These are phyloP conservation scores for Triticum aestivum DNA, from an alignment of 176 grass and related monocot genomes.

Conservation along the genomic window DNA sequence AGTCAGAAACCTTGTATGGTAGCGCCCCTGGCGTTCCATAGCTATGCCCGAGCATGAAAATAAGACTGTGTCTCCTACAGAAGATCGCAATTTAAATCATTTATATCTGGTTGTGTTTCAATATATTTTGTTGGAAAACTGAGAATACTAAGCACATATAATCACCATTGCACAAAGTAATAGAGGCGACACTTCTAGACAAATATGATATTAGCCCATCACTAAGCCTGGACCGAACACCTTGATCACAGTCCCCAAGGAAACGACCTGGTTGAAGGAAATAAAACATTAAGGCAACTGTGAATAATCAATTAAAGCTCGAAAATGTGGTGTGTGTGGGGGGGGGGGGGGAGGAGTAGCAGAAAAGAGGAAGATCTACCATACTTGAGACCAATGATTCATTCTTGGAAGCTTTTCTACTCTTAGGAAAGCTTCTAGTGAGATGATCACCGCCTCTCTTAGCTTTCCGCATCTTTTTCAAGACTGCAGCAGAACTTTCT, in stretches of 20 bases:
- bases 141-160: not conserved
- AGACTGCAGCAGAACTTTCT: not conserved
- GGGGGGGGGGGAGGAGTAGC: not conserved
- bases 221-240: not conserved
- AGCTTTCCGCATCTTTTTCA: constrained; percentile 8
- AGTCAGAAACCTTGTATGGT: constrained; percentile 19
- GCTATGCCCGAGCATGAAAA: constrained; percentile 24
- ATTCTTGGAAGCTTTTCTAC: not conserved
- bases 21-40: not conserved
- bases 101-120: not conserved
- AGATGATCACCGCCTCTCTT: not conserved
- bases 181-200: not conserved
- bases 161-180: constrained; percentile 8
- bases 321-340: not conserved
- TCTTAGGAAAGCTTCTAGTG: not conserved
- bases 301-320: not conserved
- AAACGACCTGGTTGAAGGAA: not conserved
- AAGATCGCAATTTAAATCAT: not conserved
- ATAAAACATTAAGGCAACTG: not conserved
- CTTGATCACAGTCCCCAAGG: not conserved
- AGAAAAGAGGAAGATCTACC: constrained; percentile 2
- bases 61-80: not conserved
- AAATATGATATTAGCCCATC: not conserved
- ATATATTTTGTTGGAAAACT: not conserved
- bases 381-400: not conserved